Base-by-base conservation (phyloP, 176 grass and related monocot genomes). In the Oryza rufipogon region DNA sequence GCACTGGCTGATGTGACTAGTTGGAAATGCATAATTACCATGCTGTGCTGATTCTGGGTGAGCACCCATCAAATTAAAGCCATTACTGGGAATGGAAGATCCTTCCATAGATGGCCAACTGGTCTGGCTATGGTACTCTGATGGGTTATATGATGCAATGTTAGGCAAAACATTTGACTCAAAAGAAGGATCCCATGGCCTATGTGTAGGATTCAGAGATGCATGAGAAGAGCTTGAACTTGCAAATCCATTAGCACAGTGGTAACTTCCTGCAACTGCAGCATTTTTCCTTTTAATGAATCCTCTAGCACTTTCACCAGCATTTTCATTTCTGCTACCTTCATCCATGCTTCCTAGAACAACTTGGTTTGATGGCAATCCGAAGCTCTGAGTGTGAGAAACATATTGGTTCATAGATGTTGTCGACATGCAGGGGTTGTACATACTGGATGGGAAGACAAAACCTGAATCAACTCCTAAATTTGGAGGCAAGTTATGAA, bases 151-250 rank as follows among this genome's bases (percentile, higher is more conserved):
- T 36, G 64, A 71, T 83, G 69, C 54, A 13, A 63, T 32, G 67
- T 85, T 87, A 81, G 73, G 82, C 47, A 81, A 56, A 81, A 87
- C 78, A 70, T 70, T 89, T 85, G 87, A 70, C 69, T 90, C 77
- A 60, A 87, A 85, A 51, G 87, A 80, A 83, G 83, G 74, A 58
- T 87, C 84, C 84, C 90, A 92, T 67, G 84, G 87, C 84, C 75
- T 86, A 70, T 60, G 69, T 76, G 81, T 70, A 75, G 77, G 78
- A 85, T 90, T 87, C 32, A 90, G 91, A 32, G 81, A 77, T 60
- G 82, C 49, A 75, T 85, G 66, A 78, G 88, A 90, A 44, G 88
- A 90, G 84, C 86, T 88, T 88, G 91, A 90, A 54, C 91, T 86
- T 83, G 85, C 85, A 83, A 82, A 83, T 76, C 74, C 91, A 90